phyloP scores from a whole-genome alignment of 805 yeast genomes.

The Sugiyamaella americana region DNA sequence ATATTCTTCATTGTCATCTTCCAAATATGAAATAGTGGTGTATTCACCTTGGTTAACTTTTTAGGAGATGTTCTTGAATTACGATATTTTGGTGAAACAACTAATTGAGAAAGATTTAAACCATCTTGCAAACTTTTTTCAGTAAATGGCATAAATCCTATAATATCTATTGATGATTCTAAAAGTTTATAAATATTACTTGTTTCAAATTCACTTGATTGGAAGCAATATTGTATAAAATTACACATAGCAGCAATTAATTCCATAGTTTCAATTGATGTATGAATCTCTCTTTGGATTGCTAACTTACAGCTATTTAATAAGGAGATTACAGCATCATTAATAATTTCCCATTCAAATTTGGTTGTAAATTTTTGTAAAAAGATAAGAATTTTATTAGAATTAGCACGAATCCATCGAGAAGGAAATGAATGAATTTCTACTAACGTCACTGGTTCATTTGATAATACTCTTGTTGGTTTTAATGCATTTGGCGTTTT shows the following conservation, averaged over 20 bases:
- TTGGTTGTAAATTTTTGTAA: constrained; percentile 1
- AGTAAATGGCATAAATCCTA: constrained; percentile 13
- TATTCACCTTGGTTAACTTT: background rate
- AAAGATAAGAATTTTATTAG: constrained; percentile 5
- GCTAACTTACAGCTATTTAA: constrained; percentile 4
- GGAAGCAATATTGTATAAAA: constrained; percentile 3
- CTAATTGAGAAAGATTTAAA: background rate
- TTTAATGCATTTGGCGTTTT: background rate
- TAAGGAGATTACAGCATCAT: constrained; percentile 1
- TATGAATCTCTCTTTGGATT: constrained; percentile 17
- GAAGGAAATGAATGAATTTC: constrained; percentile 15
- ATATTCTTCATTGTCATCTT: background rate
- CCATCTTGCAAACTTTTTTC: constrained; percentile 6
- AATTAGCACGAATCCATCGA: constrained; percentile 14
- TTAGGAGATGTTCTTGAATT: background rate
- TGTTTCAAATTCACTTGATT: background rate
- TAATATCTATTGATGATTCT: constrained; percentile 10
- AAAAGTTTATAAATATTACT: constrained; percentile 5
- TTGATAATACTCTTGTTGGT: constrained; percentile 7
- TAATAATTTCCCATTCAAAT: constrained; percentile 4
- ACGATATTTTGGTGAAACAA: background rate
- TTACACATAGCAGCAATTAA: constrained; percentile 16
- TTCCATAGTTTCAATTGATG: constrained; percentile 15
- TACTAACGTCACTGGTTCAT: constrained; percentile 5
- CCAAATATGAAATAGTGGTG: constrained; percentile 1